Percentiles rank a stretch among this genome's conserved stretches.
These are phyloP conservation scores for Helianthus tuberosus DNA, from an alignment of 129 eudicot genomes.

Conservation along the genomic window DNA sequence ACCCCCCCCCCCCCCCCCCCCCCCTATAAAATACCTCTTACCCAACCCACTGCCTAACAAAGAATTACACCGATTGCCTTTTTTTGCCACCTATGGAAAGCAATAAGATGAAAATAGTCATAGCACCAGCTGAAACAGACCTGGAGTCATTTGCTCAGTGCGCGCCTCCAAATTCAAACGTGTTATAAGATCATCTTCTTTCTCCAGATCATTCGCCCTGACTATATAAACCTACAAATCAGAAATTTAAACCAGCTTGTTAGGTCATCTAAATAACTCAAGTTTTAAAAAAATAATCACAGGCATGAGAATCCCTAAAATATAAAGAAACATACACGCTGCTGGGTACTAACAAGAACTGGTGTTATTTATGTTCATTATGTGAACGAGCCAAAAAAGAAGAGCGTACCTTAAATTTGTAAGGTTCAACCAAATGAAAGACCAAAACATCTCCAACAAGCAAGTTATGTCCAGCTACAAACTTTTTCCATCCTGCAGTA, in stretches of 20 bases:
- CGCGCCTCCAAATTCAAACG: slow-evolving; percentile 38
- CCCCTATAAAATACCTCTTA: no score
- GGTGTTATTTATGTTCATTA: slow-evolving; percentile 2
- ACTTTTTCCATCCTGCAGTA: slow-evolving; percentile 89
- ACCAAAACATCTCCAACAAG: slow-evolving; percentile 76
- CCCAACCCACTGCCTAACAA: no score
- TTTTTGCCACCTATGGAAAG: no score
- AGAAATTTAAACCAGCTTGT: not conserved
- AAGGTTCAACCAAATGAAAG: slow-evolving; percentile 58
- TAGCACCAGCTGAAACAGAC: no score
- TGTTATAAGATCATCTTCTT: slow-evolving; percentile 43
- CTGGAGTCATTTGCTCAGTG: no score
- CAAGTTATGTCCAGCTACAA: slow-evolving; percentile 60
- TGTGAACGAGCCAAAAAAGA: slow-evolving; percentile 13
- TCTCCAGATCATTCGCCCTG: slow-evolving; percentile 35
- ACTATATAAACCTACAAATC: slow-evolving; percentile 53
- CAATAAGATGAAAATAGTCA: no score
- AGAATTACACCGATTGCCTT: not conserved
- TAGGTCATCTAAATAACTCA: not conserved
- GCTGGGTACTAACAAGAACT: not conserved
- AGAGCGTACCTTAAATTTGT: slow-evolving; percentile 58
- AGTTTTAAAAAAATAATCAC: not conserved
- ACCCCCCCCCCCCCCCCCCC: no score
- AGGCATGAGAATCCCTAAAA: not conserved
- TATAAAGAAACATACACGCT: not conserved